phyloP scores from a whole-genome alignment of 2,329 filamentous ascomycete species.

The Pseudocercospora crystallina region DNA sequence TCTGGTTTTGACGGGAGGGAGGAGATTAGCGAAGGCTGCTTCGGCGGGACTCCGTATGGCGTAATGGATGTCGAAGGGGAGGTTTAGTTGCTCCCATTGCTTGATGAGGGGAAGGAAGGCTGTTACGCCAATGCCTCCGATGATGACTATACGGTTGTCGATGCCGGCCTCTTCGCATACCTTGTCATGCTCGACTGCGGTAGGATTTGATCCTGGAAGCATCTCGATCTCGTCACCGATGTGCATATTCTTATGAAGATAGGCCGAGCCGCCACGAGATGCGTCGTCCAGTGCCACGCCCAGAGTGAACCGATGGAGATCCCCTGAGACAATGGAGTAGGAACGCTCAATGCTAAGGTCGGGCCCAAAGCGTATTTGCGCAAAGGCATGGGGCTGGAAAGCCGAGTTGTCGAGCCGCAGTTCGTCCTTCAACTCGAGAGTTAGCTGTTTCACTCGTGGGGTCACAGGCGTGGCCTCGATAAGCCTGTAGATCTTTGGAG shows the following conservation, averaged over 20 bases:
- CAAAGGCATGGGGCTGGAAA: conserved; percentile 53
- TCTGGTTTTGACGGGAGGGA: conserved; percentile 33
- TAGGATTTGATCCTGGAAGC: conserved; percentile 3
- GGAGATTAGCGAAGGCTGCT: conserved; percentile 53
- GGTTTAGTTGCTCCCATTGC: conserved; percentile 27
- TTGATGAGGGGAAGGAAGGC: conserved; percentile 58
- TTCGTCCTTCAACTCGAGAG: conserved; percentile 4
- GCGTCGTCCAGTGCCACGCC: conserved; percentile 57
- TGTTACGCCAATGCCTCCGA: conserved; percentile 65
- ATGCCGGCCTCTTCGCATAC: conserved; percentile 24
- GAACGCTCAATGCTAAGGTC: conserved; percentile 53
- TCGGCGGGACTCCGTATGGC: conserved; percentile 55
- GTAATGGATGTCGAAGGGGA: conserved; percentile 58
- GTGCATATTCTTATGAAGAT: conserved; percentile 52
- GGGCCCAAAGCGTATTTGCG: conserved; percentile 57
- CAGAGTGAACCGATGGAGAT: conserved; percentile 53
- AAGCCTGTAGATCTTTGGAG: conserved; percentile 30
- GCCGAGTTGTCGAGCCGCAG: conserved; percentile 25
- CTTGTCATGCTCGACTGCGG: conserved; percentile 19
- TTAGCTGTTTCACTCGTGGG: conserved; percentile 10
- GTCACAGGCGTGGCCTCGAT: conserved; percentile 4
- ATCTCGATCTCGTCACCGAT: conserved; percentile 54
- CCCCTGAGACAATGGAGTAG: conserved; percentile 61
- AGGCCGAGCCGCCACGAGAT: conserved; percentile 62
- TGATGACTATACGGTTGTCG: conserved; percentile 63